These are phyloP conservation scores for Geosmithia putterillii DNA, from an alignment of 2,329 filamentous ascomycete species.

Conservation along the genomic window DNA sequence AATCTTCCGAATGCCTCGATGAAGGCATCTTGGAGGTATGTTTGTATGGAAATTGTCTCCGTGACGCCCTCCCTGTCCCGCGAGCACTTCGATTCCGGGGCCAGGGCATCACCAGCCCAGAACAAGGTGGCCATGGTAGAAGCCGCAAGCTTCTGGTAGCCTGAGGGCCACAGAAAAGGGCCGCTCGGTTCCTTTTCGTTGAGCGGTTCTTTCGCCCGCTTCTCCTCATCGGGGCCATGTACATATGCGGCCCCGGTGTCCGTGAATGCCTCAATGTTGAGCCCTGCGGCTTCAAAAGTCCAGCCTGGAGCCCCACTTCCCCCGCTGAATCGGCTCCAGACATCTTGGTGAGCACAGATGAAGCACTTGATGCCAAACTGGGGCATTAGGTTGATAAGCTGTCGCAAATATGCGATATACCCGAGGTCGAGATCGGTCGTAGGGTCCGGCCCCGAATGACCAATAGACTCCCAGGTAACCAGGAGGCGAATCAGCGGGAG, in stretches of 20 bases:
- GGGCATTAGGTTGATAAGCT: slow-evolving; percentile 22
- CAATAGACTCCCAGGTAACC: slow-evolving; percentile 29
- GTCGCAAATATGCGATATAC: slow-evolving; percentile 23
- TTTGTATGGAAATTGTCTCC: slow-evolving; percentile 12
- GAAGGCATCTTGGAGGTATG: slow-evolving; percentile 16
- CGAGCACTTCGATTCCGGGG: slow-evolving; percentile 12
- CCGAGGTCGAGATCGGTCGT: slow-evolving; percentile 20
- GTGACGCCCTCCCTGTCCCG: slow-evolving; percentile 7
- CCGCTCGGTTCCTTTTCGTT: slow-evolving; percentile 20
- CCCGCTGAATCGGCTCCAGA: slow-evolving; percentile 28
- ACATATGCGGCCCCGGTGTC: slow-evolving; percentile 20
- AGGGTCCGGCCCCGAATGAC: slow-evolving; percentile 17
- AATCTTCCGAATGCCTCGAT: slow-evolving; percentile 21
- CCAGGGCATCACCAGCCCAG: slow-evolving; percentile 13
- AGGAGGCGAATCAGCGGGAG: slow-evolving; percentile 24
- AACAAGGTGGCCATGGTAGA: slow-evolving; percentile 15
- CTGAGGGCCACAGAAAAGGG: slow-evolving; percentile 23
- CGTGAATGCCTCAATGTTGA: slow-evolving; percentile 22
- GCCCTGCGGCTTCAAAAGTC: slow-evolving; percentile 26
- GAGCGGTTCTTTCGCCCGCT: slow-evolving; percentile 8
- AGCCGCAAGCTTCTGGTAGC: slow-evolving; percentile 23
- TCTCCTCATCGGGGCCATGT: slow-evolving; percentile 19
- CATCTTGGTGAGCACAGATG: slow-evolving; percentile 28
- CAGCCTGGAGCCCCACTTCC: slow-evolving; percentile 27
- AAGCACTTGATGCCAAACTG: slow-evolving; percentile 25